Evolutionary conservation across 257 asterid genomes (phyloP), one percentile per base, ranked within the genome.

Genomic region (Capsicum baccatum): DNA sequence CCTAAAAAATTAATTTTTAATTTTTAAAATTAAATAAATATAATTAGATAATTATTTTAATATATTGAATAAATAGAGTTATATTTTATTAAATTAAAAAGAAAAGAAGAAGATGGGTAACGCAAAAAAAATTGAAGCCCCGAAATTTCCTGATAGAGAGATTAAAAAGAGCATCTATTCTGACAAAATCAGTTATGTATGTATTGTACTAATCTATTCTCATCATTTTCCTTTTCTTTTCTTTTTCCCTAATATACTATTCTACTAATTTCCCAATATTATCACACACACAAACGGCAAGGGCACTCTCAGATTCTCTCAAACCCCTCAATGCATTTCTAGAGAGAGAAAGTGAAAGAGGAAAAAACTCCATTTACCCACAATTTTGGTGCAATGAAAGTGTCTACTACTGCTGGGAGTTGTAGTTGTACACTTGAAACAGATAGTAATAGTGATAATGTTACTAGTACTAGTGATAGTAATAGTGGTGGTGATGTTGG

Each of bases 401-500:
- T 76, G 39, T 80, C 85, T 78, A 80, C 50, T 26, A 26, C 33
- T 26, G 33, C 33, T 14, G 63, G 80, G 0, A 62, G 14, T 56
- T 55, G 47, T 26, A 80, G 35, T 17, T 70, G 35, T 66, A 39
- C 21, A 6, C 37, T 17, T 3, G 70, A 71, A 60, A 37, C 26
- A 3, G 81, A 73, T 2, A 26, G 21, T 19, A 3, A n/a, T 11
- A 10, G 0, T 73, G n/a, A 2, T 50, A 12, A 5, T 26, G 10
- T 8, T 47, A 19, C 57, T 21, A 74, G 37, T 48, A 19, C 2
- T 83, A 84, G 80, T 85, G 73, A 12, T 15, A 50, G 42, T 52
- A 52, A 6, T 81, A 82, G 82, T 84, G 79, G 74, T 2, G 89
- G 52, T 19, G 84, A 69, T 2, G 88, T 48, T 21, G 6, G 48